These are phyloP conservation scores for Casuarina glauca DNA, from an alignment of 306 rosid species.

Conservation along the genomic window DNA sequence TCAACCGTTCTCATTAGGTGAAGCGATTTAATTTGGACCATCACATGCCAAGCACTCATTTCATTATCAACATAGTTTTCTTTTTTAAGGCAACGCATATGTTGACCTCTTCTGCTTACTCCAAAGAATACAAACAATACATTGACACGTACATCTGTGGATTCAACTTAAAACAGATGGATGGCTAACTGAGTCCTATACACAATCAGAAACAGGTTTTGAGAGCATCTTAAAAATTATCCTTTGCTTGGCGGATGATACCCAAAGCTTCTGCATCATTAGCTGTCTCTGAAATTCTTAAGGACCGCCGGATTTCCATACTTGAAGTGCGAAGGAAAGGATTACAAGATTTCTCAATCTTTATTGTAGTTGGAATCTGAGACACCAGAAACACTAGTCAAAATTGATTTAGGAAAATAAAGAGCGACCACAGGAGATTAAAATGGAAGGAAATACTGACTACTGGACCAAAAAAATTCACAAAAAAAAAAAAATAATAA, in stretches of 20 bases:
- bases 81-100: not conserved
- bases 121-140: conserved; percentile 3
- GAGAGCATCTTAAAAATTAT: conserved; percentile 50
- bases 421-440: not conserved
- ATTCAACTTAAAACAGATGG: conserved; percentile 11
- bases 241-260: conserved; percentile 73
- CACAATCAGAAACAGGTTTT: conserved; percentile 18
- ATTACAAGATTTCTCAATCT: conserved; percentile 85
- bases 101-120: not conserved
- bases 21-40: not conserved
- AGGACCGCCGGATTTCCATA: conserved; percentile 57
- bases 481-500: not conserved
- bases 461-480: not conserved
- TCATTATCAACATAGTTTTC: not conserved
- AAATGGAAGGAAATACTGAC: not conserved
- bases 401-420: not conserved
- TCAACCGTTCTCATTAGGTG: not conserved
- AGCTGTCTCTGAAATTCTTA: conserved; percentile 58
- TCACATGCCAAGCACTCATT: not conserved
- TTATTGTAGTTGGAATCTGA: conserved; percentile 81
- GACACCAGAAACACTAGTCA: conserved; percentile 1
- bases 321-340: conserved; percentile 88
- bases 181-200: conserved; percentile 33
- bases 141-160: conserved; percentile 21
- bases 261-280: conserved; percentile 72